Evolutionary conservation across 1,284 basidiomycete species (phyloP), one percentile per base, ranked within the genome.

Genomic region (Bondarzewia mesenterica): DNA sequence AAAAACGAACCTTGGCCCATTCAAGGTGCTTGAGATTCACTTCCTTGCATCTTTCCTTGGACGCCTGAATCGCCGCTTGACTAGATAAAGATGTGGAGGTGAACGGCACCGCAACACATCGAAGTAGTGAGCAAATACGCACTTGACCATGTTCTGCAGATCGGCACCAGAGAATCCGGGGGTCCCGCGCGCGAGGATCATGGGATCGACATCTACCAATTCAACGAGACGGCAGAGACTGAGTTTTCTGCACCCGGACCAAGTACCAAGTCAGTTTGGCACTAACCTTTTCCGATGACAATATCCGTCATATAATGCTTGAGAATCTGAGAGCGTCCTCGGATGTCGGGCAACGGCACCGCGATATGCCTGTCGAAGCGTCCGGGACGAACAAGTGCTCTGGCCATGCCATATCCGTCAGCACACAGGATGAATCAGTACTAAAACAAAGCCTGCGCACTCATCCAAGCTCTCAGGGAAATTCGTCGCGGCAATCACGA

Each of bases 401-500:
- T 92, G 62, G 51, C 49, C n/a, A n/a, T n/a, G 54, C 47, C 46
- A 36, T 50, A 44, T 5, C 27, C 4, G 40, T 44, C 35, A n/a
- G 21, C 27, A 44, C 38, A 20, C 38, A 44, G 56, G 58, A 40
- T 8, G 29, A 15, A 48, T 14, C 38, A 21, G 7, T 42, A n/a
- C n/a, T n/a, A n/a, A n/a, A n/a, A n/a, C n/a, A n/a, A n/a, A n/a
- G n/a, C n/a, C n/a, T n/a, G n/a, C 85, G 63, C 55, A 89, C 86
- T 79, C 81, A 63, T 95, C 92, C 51, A 97, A 72, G 47, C 86
- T 87, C 60, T 95, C 82, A 2, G 93, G 93, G 66, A 96, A 95
- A 66, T 97, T 97, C 46, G 93, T 97, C 5, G 94, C 93, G 32
- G 89, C 93, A 54, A 95, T 91, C 53, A 95, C 88, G 54, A 96